These are phyloP conservation scores for Pichia sp. DNA, from an alignment of 1,139 yeast species.

Conservation along the genomic window DNA sequence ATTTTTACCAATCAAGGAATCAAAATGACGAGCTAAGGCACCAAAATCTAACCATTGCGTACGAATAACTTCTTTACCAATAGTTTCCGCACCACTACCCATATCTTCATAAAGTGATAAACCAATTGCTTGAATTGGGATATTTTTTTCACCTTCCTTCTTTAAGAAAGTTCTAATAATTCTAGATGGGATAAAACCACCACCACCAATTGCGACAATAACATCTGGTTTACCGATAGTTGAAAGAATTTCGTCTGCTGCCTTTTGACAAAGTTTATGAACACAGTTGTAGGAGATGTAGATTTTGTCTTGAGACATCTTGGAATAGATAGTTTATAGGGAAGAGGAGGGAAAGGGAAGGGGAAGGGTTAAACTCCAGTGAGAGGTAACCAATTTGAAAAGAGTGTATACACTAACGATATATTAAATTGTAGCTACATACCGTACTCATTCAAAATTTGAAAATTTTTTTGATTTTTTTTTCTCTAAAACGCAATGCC, in stretches of 20 bases:
- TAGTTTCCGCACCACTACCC: constrained; percentile 36
- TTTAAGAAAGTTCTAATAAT: constrained; percentile 54
- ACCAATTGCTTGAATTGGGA: constrained; percentile 60
- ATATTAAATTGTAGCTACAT: too few species aligned
- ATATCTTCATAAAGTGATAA: constrained; percentile 54
- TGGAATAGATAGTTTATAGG: not conserved
- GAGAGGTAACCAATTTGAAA: too few species aligned
- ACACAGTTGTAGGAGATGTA: constrained; percentile 88
- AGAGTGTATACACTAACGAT: too few species aligned
- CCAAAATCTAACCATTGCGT: constrained; percentile 67
- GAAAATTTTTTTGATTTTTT: too few species aligned
- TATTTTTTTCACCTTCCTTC: constrained; percentile 47
- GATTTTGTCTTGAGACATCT: constrained; percentile 40
- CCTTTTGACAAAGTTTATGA: constrained; percentile 86
- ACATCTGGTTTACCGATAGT: constrained; percentile 52
- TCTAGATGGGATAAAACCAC: constrained; percentile 63
- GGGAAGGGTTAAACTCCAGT: not conserved
- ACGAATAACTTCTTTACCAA: constrained; percentile 55
- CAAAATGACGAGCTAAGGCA: constrained; percentile 45
- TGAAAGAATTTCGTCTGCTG: constrained; percentile 62
- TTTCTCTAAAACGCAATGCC: too few species aligned
- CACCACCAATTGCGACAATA: constrained; percentile 77
- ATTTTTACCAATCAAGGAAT: constrained; percentile 50
- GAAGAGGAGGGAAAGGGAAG: not conserved
- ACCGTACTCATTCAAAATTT: too few species aligned